phyloP scores from a whole-genome alignment of 345 rosid species.

The Kandelia obovata region DNA sequence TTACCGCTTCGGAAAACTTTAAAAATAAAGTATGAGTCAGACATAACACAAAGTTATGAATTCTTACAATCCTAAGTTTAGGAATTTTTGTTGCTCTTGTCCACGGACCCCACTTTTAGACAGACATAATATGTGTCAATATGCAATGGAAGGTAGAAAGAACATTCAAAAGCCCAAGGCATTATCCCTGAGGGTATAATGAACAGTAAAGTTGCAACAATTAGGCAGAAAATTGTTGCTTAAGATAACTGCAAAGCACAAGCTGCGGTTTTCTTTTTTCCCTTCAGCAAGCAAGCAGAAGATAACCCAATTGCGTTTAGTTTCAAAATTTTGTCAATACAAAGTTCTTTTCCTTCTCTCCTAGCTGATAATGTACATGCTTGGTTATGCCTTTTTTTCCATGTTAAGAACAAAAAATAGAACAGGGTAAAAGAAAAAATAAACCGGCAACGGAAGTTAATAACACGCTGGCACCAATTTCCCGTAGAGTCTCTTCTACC shows the following conservation, averaged over 20 bases:
- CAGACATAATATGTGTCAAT: too few relatives aligned
- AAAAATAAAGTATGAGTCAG: too few relatives aligned
- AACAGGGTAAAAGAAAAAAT: not conserved
- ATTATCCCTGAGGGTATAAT: not conserved
- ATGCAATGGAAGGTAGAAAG: not conserved
- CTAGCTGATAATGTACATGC: conserved; percentile 35
- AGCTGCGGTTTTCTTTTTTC: conserved; percentile 11
- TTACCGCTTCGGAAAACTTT: too few relatives aligned
- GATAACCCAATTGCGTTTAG: conserved; percentile 16
- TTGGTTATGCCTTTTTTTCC: conserved; percentile 18
- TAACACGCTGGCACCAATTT: conserved; percentile 13
- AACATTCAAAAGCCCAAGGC: not conserved
- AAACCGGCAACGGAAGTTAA: not conserved
- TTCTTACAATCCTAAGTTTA: too few relatives aligned
- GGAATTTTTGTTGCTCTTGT: too few relatives aligned
- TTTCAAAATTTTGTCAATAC: conserved; percentile 33
- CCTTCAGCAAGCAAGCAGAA: conserved; percentile 25
- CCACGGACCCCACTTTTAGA: too few relatives aligned
- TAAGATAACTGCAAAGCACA: conserved; percentile 19
- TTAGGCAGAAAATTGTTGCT: conserved; percentile 14
- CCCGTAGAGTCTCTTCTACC: not conserved
- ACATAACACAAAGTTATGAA: too few relatives aligned
- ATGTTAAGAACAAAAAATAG: conserved; percentile 12
- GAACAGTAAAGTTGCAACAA: not conserved
- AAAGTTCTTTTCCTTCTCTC: conserved; percentile 23